Conservation (phyloP, 1,284 basidiomycete genomes). For the Naganishia albida region DNA sequence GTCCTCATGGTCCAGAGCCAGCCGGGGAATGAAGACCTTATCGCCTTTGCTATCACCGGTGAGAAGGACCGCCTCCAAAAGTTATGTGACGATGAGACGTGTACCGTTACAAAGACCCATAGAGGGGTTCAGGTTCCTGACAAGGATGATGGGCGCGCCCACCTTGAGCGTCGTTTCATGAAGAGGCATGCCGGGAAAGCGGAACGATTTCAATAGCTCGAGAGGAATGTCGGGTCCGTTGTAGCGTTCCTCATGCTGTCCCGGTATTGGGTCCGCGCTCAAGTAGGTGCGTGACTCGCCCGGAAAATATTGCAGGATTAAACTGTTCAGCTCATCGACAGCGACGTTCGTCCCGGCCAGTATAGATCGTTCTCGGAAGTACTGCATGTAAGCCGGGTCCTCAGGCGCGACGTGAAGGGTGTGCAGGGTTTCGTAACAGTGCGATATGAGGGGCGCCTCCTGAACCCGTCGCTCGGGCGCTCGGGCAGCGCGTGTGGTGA, state of each 20-base stretch:
- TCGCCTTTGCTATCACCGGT: not conserved
- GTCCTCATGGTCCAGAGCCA: not conserved
- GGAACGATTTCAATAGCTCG: not conserved
- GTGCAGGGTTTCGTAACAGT: too few relatives aligned
- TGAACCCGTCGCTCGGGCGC: too few relatives aligned
- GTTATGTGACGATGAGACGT: not conserved
- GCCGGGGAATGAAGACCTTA: not conserved
- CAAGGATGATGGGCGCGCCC: not conserved
- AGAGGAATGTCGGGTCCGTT: not conserved
- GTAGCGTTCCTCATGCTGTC: not conserved
- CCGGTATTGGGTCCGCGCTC: not conserved
- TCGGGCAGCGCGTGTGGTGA: too few relatives aligned
- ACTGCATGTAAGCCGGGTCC: not conserved
- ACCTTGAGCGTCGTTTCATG: conserved; percentile 4
- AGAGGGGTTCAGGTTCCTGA: not conserved
- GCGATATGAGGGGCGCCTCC: too few relatives aligned
- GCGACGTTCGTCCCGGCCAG: not conserved
- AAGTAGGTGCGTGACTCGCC: not conserved
- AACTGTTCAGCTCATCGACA: not conserved
- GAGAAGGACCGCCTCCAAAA: conserved; percentile 2
- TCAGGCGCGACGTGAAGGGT: too few relatives aligned
- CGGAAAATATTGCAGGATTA: not conserved
- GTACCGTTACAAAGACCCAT: conserved; percentile 12
- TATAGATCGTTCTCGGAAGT: not conserved
- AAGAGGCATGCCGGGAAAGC: not conserved